A percentile compares a stretch with the other conserved stretches of the same genome.
Evolutionary conservation across 1,139 yeast genomes (phyloP).

Genomic region (Suhomyces terraborum): DNA sequence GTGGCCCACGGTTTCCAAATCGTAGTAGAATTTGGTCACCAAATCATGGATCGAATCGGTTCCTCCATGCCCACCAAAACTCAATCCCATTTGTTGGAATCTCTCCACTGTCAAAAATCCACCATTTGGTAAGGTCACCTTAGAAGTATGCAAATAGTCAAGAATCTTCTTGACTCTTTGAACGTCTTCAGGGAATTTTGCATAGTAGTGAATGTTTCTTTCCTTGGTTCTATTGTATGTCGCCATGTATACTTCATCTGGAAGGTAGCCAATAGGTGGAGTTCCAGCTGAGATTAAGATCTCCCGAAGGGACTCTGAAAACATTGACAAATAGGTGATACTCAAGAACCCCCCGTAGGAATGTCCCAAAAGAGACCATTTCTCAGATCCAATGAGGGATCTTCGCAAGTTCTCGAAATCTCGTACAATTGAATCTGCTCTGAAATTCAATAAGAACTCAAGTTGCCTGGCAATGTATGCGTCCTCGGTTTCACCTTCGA

Average conservation of each 20-base stretch:
- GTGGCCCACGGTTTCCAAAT: slow-evolving; percentile 33
- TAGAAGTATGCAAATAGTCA: slow-evolving; percentile 31
- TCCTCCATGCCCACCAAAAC: slow-evolving; percentile 54
- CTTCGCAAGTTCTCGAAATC: slow-evolving; percentile 51
- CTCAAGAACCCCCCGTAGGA: slow-evolving; percentile 60
- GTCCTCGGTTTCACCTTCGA: slow-evolving; percentile 20
- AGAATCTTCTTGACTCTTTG: slow-evolving; percentile 39
- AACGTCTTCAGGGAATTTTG: slow-evolving; percentile 50
- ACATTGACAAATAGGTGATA: slow-evolving; percentile 51
- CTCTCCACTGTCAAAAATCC: slow-evolving; percentile 52
- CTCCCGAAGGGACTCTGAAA: slow-evolving; percentile 40
- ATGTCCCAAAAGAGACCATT: slow-evolving; percentile 59
- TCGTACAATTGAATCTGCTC: slow-evolving; percentile 54
- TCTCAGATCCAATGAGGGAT: slow-evolving; percentile 33
- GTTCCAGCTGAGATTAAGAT: slow-evolving; percentile 58
- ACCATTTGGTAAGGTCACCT: slow-evolving; percentile 48
- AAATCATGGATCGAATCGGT: slow-evolving; percentile 48
- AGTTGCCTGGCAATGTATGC: slow-evolving; percentile 30
- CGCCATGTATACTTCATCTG: slow-evolving; percentile 51
- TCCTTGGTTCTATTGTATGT: slow-evolving; percentile 50
- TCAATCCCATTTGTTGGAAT: slow-evolving; percentile 54
- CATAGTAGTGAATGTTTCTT: slow-evolving; percentile 50
- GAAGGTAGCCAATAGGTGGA: slow-evolving; percentile 48
- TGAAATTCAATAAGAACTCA: slow-evolving; percentile 42
- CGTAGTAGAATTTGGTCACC: slow-evolving; percentile 41